Evolutionary conservation across 1,284 basidiomycete genomes (phyloP).

Genomic region (Rhodotorula sp.): DNA sequence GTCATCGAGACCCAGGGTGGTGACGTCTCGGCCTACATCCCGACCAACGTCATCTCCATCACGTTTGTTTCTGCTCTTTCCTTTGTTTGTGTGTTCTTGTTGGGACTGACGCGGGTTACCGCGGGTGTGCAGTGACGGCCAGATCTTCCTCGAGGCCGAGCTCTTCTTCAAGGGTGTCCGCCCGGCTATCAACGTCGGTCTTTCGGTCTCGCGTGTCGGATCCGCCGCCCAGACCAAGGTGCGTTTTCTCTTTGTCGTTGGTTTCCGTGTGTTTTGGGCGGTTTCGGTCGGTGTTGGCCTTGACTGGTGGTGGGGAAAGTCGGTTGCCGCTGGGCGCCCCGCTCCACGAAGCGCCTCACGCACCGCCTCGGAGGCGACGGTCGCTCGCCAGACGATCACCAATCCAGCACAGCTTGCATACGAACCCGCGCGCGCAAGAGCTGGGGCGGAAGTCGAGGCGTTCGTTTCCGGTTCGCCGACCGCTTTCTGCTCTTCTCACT

Average conservation of each 20-base stretch:
- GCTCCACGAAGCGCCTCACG: too few species aligned
- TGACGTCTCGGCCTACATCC: constrained; percentile 97
- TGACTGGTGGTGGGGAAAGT: too few species aligned
- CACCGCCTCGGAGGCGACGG: too few species aligned
- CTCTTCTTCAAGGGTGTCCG: constrained; percentile 48
- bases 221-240: constrained; percentile 94
- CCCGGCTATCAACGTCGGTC: constrained; percentile 96
- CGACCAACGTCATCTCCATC: constrained; percentile 85
- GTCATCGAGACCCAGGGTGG: constrained; percentile 99
- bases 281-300: too few species aligned
- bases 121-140: constrained; percentile 66
- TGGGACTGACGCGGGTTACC: neutral
- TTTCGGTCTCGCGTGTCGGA: constrained; percentile 99
- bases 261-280: constrained; percentile 53
- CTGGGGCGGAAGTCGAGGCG: too few species aligned
- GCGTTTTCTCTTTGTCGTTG: constrained; percentile 45
- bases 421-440: too few species aligned
- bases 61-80: constrained; percentile 52
- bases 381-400: too few species aligned
- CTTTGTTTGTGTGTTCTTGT: neutral
- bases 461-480: too few species aligned
- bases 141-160: constrained; percentile 99
- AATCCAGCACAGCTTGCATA: too few species aligned
- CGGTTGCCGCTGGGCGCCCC: too few species aligned
- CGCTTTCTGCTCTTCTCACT: too few species aligned